These are phyloP conservation scores for Colletotrichum endophyticum DNA, from an alignment of 2,329 filamentous ascomycete genomes.

Conservation along the genomic window DNA sequence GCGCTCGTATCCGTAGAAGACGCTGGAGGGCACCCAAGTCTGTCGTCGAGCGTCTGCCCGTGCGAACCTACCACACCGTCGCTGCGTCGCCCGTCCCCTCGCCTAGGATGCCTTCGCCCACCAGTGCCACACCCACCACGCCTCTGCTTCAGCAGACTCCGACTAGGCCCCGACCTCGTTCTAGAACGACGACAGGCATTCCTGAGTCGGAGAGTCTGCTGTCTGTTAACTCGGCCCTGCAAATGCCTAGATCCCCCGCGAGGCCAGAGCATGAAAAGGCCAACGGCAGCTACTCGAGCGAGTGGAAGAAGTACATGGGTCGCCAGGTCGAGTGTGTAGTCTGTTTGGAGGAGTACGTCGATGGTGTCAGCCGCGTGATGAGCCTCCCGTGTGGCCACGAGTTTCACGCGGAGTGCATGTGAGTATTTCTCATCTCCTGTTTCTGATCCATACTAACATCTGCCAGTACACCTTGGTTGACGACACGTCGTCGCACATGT, in stretches of 20 bases:
- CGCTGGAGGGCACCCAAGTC: conserved; percentile 98
- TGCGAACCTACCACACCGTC: conserved; percentile 93
- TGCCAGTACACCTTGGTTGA: conserved; percentile 90
- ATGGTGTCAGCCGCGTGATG: conserved; percentile 95
- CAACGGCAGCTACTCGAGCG: conserved; percentile 45
- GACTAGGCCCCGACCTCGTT: conserved; percentile 63
- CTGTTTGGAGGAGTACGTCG: conserved; percentile 94
- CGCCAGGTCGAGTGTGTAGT: conserved; percentile 89
- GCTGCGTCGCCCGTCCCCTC: conserved; percentile 62
- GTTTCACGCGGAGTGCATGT: conserved; percentile 99
- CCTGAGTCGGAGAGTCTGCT: conserved; percentile 53
- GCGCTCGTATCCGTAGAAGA: conserved; percentile 85
- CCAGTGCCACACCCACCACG: conserved; percentile 74
- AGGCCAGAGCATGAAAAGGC: conserved; percentile 55
- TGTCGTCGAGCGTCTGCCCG: conserved; percentile 90
- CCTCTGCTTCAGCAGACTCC: conserved; percentile 73
- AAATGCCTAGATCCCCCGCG: conserved; percentile 38
- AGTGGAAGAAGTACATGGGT: conserved; percentile 72
- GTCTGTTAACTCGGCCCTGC: conserved; percentile 46
- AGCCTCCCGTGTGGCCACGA: conserved; percentile 96
- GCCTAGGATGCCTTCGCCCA: conserved; percentile 65
- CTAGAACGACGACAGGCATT: conserved; percentile 67
- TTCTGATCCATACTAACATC: conserved; percentile 23
- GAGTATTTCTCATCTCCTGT: conserved; percentile 48
- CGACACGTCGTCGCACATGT: conserved; percentile 93